Conservation (phyloP, 2,329 filamentous ascomycete genomes). For the Aspergillus neotritici region DNA sequence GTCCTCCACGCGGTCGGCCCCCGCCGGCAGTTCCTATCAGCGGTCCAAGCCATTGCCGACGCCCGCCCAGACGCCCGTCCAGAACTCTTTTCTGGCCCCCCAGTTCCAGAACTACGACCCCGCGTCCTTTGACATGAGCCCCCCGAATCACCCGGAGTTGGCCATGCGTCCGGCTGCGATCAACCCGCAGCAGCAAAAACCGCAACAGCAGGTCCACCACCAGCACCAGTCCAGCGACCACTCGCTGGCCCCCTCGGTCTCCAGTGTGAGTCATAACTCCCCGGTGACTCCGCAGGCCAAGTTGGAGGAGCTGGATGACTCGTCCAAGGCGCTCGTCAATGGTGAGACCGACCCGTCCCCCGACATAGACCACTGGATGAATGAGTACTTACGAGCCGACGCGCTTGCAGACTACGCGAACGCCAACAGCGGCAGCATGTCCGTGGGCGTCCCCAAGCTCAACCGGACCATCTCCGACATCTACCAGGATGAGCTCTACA, state of each 20-base stretch:
- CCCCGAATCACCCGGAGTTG: constrained; percentile 49
- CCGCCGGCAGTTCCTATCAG: constrained; percentile 38
- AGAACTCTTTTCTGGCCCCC: constrained; percentile 45
- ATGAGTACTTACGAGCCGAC: constrained; percentile 63
- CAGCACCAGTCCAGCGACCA: constrained; percentile 42
- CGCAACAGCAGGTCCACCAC: constrained; percentile 27
- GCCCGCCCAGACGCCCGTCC: constrained; percentile 50
- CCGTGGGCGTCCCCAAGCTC: constrained; percentile 62
- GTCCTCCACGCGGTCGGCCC: constrained; percentile 37
- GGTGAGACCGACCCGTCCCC: constrained; percentile 46
- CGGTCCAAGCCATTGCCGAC: constrained; percentile 48
- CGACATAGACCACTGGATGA: constrained; percentile 46
- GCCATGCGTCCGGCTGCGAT: constrained; percentile 56
- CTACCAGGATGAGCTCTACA: constrained; percentile 79
- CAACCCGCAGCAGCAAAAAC: constrained; percentile 38
- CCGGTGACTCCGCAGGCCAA: constrained; percentile 56
- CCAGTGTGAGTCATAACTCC: constrained; percentile 56
- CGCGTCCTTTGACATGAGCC: constrained; percentile 37
- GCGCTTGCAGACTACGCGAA: constrained; percentile 51
- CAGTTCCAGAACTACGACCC: constrained; percentile 44
- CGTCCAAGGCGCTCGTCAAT: constrained; percentile 46
- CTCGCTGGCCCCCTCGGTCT: constrained; percentile 54
- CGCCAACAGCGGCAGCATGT: constrained; percentile 26
- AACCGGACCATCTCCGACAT: constrained; percentile 81
- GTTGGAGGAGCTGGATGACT: constrained; percentile 50